A percentile compares a stretch with the other conserved stretches of the same genome.
These are phyloP conservation scores for Endocladia muricata DNA, from an alignment of 31 red algal genomes.

Conservation along the genomic window DNA sequence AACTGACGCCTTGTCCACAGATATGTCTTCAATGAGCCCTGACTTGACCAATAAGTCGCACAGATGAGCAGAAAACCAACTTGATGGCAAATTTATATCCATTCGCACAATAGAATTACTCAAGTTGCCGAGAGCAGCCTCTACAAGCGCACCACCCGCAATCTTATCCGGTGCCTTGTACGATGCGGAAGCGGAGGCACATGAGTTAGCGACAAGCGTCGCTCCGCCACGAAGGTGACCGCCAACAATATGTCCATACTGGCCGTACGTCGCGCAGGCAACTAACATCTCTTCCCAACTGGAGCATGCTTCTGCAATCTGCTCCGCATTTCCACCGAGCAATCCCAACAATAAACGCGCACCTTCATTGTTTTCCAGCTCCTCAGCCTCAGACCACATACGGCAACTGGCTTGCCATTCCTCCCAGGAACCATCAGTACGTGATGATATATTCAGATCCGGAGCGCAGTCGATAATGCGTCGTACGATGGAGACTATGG, in stretches of 20 bases:
- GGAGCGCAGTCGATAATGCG: slow-evolving; percentile 14
- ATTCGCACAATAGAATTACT: slow-evolving; percentile 45
- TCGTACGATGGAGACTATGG: neutral
- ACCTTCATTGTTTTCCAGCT: slow-evolving; percentile 4
- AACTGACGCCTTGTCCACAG: neutral
- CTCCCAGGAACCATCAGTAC: slow-evolving; percentile 32
- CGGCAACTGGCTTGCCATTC: slow-evolving; percentile 44
- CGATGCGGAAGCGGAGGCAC: slow-evolving; percentile 36
- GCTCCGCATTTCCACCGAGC: slow-evolving; percentile 23
- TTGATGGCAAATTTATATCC: slow-evolving; percentile 30
- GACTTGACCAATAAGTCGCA: slow-evolving; percentile 58
- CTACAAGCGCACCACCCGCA: slow-evolving; percentile 62
- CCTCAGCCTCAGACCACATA: slow-evolving; percentile 22
- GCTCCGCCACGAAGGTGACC: slow-evolving; percentile 15
- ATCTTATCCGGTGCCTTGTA: slow-evolving; percentile 38
- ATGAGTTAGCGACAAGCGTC: slow-evolving; percentile 22
- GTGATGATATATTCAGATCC: slow-evolving; percentile 7
- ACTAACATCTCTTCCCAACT: slow-evolving; percentile 72
- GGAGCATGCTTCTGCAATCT: slow-evolving; percentile 27
- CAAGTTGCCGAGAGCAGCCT: slow-evolving; percentile 58
- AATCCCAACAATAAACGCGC: slow-evolving; percentile 34
- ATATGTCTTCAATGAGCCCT: slow-evolving; percentile 18
- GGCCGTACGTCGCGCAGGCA: slow-evolving; percentile 32
- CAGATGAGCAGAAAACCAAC: slow-evolving; percentile 72
- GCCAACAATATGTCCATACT: neutral